Evolutionary conservation across 2,329 filamentous ascomycete genomes (phyloP).

Genomic region (Cytospora mali): DNA sequence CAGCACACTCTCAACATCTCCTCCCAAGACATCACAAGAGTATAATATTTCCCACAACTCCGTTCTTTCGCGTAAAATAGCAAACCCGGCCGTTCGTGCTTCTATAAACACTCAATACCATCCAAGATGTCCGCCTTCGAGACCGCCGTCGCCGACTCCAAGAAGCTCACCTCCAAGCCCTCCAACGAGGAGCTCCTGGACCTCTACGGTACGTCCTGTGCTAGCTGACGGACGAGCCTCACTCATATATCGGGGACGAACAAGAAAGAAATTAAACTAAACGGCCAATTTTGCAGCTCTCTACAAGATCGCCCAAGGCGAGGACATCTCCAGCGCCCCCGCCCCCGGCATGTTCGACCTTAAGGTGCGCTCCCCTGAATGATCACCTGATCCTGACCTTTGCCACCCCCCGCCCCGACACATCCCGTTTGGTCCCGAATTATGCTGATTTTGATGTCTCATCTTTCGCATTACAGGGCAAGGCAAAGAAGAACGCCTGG

Average conservation of each 20-base stretch:
- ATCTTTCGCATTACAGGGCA: slow-evolving; percentile 55
- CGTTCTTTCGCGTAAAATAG: not conserved
- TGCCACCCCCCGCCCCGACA: not conserved
- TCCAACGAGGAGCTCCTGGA: slow-evolving; percentile 65
- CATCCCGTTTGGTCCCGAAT: slow-evolving; percentile 7
- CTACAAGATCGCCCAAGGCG: slow-evolving; percentile 60
- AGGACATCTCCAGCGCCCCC: slow-evolving; percentile 58
- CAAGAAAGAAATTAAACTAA: not conserved
- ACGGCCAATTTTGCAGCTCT: slow-evolving; percentile 45
- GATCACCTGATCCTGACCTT: not conserved
- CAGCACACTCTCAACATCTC: not conserved
- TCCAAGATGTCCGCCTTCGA: slow-evolving; percentile 54
- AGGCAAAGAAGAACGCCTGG: slow-evolving; percentile 82
- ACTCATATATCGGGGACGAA: not conserved
- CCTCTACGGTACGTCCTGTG: slow-evolving; percentile 57
- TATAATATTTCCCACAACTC: not conserved
- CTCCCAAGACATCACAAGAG: not conserved
- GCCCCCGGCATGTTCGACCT: slow-evolving; percentile 71
- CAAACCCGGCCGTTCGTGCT: not conserved
- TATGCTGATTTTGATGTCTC: slow-evolving; percentile 7
- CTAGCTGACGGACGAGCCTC: not conserved
- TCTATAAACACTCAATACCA: not conserved
- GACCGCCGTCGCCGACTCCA: slow-evolving; percentile 63
- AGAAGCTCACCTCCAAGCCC: slow-evolving; percentile 69
- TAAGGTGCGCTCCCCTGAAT: slow-evolving; percentile 51